Conservation (phyloP, 805 yeast genomes). For the Yamadazyma olivae region DNA sequence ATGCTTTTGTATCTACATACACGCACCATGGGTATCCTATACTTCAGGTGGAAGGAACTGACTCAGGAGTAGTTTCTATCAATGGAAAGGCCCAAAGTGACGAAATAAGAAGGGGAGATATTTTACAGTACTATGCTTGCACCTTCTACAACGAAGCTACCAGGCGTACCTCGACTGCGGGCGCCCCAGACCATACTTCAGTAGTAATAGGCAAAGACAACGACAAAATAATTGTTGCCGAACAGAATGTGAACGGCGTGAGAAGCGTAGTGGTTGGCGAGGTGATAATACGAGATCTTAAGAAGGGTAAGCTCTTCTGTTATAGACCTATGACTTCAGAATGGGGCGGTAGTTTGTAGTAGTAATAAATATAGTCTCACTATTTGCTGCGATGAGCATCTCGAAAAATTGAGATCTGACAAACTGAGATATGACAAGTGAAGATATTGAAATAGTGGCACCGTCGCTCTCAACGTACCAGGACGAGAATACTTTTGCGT, state of each 20-base stretch:
- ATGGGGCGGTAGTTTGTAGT: constrained; percentile 35
- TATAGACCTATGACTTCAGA: constrained; percentile 47
- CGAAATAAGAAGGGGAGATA: constrained; percentile 52
- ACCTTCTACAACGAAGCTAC: constrained; percentile 33
- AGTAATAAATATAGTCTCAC: background rate
- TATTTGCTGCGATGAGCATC: too few species aligned
- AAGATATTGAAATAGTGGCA: too few species aligned
- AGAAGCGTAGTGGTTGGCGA: constrained; percentile 39
- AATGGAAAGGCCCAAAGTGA: constrained; percentile 28
- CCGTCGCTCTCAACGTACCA: constrained; percentile 77
- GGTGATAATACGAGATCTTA: constrained; percentile 32
- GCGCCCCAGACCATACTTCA: constrained; percentile 54
- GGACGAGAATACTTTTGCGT: constrained; percentile 51
- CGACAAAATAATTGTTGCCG: constrained; percentile 35
- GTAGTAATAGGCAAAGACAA: constrained; percentile 28
- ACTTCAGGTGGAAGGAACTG: constrained; percentile 22
- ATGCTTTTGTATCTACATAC: constrained; percentile 52
- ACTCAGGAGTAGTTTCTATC: constrained; percentile 8
- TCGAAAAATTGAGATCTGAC: too few species aligned
- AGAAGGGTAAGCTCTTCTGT: constrained; percentile 41
- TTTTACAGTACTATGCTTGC: constrained; percentile 46
- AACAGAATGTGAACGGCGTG: constrained; percentile 48
- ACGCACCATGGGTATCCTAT: constrained; percentile 46
- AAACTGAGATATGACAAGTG: too few species aligned
- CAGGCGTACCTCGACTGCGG: constrained; percentile 37